Base-by-base conservation (phyloP, 1,284 basidiomycete species). In the Moesziomyces parantarcticus region DNA sequence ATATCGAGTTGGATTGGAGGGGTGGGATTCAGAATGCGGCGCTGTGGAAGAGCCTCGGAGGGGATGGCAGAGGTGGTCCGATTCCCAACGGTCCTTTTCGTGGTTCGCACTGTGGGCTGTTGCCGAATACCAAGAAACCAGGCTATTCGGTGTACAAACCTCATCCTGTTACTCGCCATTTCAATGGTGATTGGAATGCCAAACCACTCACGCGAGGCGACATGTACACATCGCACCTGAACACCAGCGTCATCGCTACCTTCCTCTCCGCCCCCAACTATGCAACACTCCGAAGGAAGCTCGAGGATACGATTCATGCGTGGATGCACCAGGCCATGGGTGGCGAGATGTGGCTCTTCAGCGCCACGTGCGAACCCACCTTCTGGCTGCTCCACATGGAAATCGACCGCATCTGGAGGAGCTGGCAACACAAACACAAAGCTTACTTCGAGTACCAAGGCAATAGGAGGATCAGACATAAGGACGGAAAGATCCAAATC, bases 381-480 rank as follows among this genome's bases (percentile, higher is more conserved):
- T 72, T 72, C 50, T 72, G 69, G 69, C 22, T 67, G 8, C 53
- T 72, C 18, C 69, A 72, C 41, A 59, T 49, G 22, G 59, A 63
- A 20, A 46, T 67, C 42, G 69, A 72, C 41, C 43, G 69, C 8
- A 29, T 25, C 29, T 72, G 69, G 69, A 32, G 69, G 4, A 44
- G n/a, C 21, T 57, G 50, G 49, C 69, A 72, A 29, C 25, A 21
- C 20, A 18, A 21, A 6, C 32, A 48, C 13, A n/a, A 46, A 14
- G 23, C 16, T 0, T 72, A 40, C 39, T 40, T 36, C 51, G 52
- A 62, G 4, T 72, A 72, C 39, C 13, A 10, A 2, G 69, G 69
- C 1, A 51, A 59, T 14, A 41, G 23, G 20, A 16, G 55, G 1
- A 58, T 66, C 46, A 10, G 46, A 1, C 22, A 22, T 5, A 11